Evolutionary conservation across 2,329 filamentous ascomycete species (phyloP), one percentile per base, ranked within the genome.

Genomic region (Cladosporium sp.): DNA sequence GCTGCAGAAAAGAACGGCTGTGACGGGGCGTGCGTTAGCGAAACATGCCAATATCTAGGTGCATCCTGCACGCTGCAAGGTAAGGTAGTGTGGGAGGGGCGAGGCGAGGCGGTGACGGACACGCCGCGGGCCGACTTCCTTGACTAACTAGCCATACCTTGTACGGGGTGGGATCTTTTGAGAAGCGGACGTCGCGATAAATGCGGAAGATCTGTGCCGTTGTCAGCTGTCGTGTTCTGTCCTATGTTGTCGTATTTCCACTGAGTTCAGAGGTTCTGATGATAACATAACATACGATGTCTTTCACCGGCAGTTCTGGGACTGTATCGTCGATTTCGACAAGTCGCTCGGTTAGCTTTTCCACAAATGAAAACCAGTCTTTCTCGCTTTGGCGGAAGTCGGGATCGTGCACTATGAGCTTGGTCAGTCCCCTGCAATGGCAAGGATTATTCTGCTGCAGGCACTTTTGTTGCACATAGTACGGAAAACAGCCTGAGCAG

Each of bases 121-220:
- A 40, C 50, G 52, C 39, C 48, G 56, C 44, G 56, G 56, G 28
- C 45, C 55, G 52, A 44, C 32, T 55, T 42, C 19, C 39, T 45
- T 36, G 34, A 40, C 24, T n/a, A 36, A 20, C 47, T 20, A 37
- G 36, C 15, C 52, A 19, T 25, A 55, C 89, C 81, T 95, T 96
- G 78, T 96, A 96, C 0, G 92, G 91, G 2, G 90, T 94, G 19
- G 83, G 88, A 67, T 96, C 87, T 64, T 90, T 88, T 67, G 82
- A 89, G 74, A 96, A 96, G 56, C 91, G 84, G 42, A 94, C 82
- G 66, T 96, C 91, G 65, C 91, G 81, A 73, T 96, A 91, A 59
- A 96, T 94, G 60, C 91, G 86, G 71, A 93, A 96, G 48, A 91
- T 78, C 82, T 85, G 61, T 40, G 19, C 45, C 42, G 22, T 48